Conservation (phyloP, 2,329 filamentous ascomycete species). For the Fusarium compactum region DNA sequence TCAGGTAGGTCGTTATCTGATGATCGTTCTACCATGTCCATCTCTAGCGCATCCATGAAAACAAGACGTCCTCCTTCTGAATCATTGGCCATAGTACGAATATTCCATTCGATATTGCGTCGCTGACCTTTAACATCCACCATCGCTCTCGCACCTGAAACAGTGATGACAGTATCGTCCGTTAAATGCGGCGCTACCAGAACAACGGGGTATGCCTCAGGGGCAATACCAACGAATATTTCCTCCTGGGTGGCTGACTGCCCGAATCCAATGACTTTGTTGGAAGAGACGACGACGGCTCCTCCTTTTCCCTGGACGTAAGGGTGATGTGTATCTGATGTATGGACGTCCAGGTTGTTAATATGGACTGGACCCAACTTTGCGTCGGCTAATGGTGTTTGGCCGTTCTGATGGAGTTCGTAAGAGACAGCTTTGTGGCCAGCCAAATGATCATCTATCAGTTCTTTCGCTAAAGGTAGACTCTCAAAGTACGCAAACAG, state of each 20-base stretch:
- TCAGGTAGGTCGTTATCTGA: constrained; percentile 42
- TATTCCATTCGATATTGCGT: constrained; percentile 46
- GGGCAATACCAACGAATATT: constrained; percentile 51
- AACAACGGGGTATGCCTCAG: constrained; percentile 52
- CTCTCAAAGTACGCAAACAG: constrained; percentile 48
- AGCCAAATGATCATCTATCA: constrained; percentile 3
- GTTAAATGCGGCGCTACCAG: constrained; percentile 49
- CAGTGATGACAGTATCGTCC: constrained; percentile 45
- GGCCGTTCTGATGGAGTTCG: constrained; percentile 28
- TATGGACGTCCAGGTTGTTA: constrained; percentile 40
- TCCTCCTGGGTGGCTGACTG: constrained; percentile 55
- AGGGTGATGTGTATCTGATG: constrained; percentile 42
- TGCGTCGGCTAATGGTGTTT: neutral
- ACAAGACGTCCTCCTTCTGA: constrained; percentile 47
- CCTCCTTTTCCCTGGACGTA: constrained; percentile 42
- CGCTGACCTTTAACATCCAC: constrained; percentile 48
- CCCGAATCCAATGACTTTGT: constrained; percentile 52
- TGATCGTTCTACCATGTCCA: constrained; percentile 45
- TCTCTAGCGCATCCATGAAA: constrained; percentile 55
- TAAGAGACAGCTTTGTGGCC: constrained; percentile 30
- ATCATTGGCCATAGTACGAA: neutral
- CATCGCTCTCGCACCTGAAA: constrained; percentile 49
- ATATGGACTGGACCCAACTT: constrained; percentile 30
- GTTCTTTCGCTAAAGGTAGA: constrained; percentile 11
- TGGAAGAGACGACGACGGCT: constrained; percentile 51